phyloP scores from a whole-genome alignment of 1,284 basidiomycete genomes.

The Irpex rosettiformis region DNA sequence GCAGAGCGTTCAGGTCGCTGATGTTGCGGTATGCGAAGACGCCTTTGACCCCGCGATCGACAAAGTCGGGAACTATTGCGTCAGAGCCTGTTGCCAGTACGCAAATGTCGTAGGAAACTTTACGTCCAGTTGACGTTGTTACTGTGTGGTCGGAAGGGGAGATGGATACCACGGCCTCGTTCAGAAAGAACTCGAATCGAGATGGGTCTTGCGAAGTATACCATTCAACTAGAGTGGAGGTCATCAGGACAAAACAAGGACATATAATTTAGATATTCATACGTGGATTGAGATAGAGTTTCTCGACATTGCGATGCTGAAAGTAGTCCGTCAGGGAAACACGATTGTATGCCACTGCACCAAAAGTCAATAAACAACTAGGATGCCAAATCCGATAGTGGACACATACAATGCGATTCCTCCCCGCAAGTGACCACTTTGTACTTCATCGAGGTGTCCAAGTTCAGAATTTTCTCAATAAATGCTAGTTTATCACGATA shows the following conservation, averaged over 20 bases:
- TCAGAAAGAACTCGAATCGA: slow-evolving; percentile 49
- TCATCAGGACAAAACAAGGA: neutral
- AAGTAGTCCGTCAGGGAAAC: slow-evolving; percentile 66
- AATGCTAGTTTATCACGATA: slow-evolving; percentile 41
- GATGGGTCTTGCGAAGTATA: slow-evolving; percentile 56
- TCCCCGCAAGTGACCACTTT: slow-evolving; percentile 62
- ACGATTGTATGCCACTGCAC: slow-evolving; percentile 41
- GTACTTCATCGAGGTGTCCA: slow-evolving; percentile 48
- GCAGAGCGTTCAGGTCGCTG: slow-evolving; percentile 59
- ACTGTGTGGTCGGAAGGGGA: slow-evolving; percentile 43
- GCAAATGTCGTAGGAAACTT: slow-evolving; percentile 57
- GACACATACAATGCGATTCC: slow-evolving; percentile 34
- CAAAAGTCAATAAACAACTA: neutral
- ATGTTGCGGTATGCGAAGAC: slow-evolving; percentile 77
- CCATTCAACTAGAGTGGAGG: slow-evolving; percentile 40
- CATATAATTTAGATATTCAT: neutral
- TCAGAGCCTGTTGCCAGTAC: slow-evolving; percentile 73
- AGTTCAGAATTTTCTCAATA: slow-evolving; percentile 62
- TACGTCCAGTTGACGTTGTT: slow-evolving; percentile 43
- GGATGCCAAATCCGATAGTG: neutral
- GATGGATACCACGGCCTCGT: slow-evolving; percentile 51
- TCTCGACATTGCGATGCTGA: slow-evolving; percentile 58
- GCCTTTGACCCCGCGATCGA: slow-evolving; percentile 44
- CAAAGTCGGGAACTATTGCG: slow-evolving; percentile 64
- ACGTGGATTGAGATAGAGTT: slow-evolving; percentile 63